phyloP scores from a whole-genome alignment of 306 rosid genomes.

The Alnus glutinosa region DNA sequence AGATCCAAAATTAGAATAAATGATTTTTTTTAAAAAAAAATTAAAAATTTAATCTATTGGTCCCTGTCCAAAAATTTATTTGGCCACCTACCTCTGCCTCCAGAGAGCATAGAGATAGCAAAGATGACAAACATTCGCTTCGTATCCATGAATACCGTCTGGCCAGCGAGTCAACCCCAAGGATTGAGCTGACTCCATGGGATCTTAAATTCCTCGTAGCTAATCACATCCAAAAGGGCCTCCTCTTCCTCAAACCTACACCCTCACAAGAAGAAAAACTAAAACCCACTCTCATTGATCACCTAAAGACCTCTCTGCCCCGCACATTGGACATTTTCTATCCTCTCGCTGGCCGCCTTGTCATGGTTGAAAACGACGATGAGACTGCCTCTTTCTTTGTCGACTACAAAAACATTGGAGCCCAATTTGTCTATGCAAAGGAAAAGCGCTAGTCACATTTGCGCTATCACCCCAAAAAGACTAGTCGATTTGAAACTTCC shows the following conservation, averaged over 20 bases:
- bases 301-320: not conserved
- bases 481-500: no score
- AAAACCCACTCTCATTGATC: not conserved
- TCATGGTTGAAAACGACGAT: not conserved
- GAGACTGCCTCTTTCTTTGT: not conserved
- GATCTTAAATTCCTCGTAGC: not conserved
- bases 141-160: not conserved
- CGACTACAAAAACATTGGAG: not conserved
- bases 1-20: no score
- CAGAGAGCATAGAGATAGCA: no score
- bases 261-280: not conserved
- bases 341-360: conserved; percentile 4
- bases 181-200: not conserved
- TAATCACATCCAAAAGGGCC: not conserved
- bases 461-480: no score
- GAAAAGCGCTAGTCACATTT: no score
- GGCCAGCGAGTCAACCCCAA: not conserved
- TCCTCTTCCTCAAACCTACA: not conserved
- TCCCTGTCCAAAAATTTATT: no score
- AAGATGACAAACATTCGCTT: not conserved
- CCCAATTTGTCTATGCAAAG: not conserved
- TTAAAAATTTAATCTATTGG: no score
- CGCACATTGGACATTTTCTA: not conserved
- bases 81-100: no score
- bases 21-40: no score